phyloP scores from a whole-genome alignment of 495 filamentous ascomycete genomes.

The Terfezia boudieri region DNA sequence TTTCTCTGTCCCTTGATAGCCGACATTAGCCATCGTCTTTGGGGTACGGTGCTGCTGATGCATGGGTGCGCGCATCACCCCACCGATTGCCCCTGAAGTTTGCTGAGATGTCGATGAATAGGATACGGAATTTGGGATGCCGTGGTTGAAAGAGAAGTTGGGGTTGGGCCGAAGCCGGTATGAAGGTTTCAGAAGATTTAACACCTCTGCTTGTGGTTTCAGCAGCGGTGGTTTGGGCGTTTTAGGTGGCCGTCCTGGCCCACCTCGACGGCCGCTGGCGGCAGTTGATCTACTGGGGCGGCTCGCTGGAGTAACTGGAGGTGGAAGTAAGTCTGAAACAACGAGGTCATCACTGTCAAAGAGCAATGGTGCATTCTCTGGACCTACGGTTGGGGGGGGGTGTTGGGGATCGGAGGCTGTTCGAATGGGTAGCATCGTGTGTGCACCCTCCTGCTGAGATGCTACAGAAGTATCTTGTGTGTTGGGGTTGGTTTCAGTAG shows the following conservation, averaged over 20 bases:
- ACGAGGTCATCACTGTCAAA: not conserved
- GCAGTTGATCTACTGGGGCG: not conserved
- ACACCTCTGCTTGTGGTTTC: slow-evolving; percentile 22
- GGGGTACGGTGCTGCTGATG: not conserved
- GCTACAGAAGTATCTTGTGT: too few species aligned
- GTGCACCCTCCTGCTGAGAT: not conserved
- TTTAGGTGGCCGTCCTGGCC: not conserved
- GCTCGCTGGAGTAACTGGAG: not conserved
- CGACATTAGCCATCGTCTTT: slow-evolving; percentile 31
- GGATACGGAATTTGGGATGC: not conserved
- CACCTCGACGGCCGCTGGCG: not conserved
- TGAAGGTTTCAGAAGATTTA: slow-evolving; percentile 36
- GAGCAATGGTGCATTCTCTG: too few species aligned
- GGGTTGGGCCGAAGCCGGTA: slow-evolving; percentile 22
- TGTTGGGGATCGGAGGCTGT: not conserved
- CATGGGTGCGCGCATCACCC: too few species aligned
- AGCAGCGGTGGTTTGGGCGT: not conserved
- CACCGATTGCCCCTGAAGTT: not conserved
- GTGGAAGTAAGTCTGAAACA: not conserved
- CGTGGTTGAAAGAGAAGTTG: not conserved
- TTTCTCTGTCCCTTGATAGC: slow-evolving; percentile 94
- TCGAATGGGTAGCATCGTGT: not conserved
- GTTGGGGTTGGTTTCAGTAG: not conserved
- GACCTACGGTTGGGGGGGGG: not conserved
- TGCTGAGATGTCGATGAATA: not conserved